phyloP scores from a whole-genome alignment of 352 stramenopile genomes.

The Phytophthora aleatoria region DNA sequence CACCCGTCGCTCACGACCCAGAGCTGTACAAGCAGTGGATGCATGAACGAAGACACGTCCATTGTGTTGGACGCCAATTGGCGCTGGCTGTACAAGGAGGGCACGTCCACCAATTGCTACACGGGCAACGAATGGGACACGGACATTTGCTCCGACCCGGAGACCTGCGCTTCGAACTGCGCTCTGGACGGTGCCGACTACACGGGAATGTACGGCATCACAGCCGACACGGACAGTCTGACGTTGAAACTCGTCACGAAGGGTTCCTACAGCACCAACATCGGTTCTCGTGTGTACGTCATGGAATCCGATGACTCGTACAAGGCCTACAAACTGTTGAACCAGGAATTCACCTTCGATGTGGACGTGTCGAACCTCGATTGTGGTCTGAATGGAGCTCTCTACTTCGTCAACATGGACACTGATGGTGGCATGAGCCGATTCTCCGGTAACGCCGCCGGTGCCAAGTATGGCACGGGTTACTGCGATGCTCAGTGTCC shows the following conservation, averaged over 20 bases:
- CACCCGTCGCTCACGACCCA: constrained; percentile 47
- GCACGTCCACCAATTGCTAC: constrained; percentile 61
- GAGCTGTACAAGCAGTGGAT: constrained; percentile 34
- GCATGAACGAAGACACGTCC: constrained; percentile 43
- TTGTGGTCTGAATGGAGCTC: constrained; percentile 60
- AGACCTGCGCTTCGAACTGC: constrained; percentile 48
- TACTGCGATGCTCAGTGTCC: constrained; percentile 70
- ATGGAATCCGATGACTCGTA: constrained; percentile 41
- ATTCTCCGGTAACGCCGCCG: constrained; percentile 24
- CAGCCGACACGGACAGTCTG: constrained; percentile 26
- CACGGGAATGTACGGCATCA: constrained; percentile 56
- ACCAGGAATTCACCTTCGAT: constrained; percentile 72
- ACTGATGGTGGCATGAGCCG: constrained; percentile 44
- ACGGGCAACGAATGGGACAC: constrained; percentile 49
- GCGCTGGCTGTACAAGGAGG: constrained; percentile 60
- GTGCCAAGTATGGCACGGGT: constrained; percentile 33
- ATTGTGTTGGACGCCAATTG: constrained; percentile 69
- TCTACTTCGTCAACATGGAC: constrained; percentile 78
- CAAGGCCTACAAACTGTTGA: constrained; percentile 61
- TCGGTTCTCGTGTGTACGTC: constrained; percentile 64
- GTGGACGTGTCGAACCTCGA: constrained; percentile 56
- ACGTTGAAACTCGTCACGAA: constrained; percentile 57
- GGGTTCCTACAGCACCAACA: constrained; percentile 50
- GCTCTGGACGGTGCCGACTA: constrained; percentile 64
- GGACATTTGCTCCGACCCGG: constrained; percentile 47